phyloP scores from a whole-genome alignment of 179 eudicot genomes.

The Beta corolliflora region DNA sequence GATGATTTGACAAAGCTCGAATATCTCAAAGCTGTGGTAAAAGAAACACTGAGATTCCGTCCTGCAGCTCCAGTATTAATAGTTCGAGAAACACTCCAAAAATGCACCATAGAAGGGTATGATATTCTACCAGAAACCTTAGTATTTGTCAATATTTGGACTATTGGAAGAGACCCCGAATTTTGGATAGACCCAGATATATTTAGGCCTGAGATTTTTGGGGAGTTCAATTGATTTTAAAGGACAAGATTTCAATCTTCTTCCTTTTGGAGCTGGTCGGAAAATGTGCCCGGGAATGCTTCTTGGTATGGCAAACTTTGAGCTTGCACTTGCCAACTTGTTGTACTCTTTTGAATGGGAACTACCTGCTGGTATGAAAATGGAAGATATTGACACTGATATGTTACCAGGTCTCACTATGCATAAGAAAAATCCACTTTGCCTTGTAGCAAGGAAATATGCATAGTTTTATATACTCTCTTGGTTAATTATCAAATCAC shows the following conservation, averaged over 20 bases:
- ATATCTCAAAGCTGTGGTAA: neutral
- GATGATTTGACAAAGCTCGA: conserved; percentile 2
- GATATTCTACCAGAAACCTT: conserved; percentile 7
- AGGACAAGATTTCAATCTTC: conserved; percentile 30
- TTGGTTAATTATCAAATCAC: no score
- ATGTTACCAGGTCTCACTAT: conserved; percentile 15
- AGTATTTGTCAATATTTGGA: neutral
- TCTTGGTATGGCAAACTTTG: conserved; percentile 18
- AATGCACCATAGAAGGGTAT: conserved; percentile 6
- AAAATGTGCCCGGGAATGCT: conserved; percentile 33
- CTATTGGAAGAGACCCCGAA: neutral
- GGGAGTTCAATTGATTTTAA: conserved; percentile 18
- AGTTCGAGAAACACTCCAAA: neutral
- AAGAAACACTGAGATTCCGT: conserved; percentile 1
- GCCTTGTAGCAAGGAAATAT: conserved; percentile 3
- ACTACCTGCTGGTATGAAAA: conserved; percentile 23
- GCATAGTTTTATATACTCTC: neutral
- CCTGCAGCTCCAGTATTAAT: conserved; percentile 1
- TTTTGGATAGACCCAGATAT: neutral
- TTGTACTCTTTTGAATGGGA: conserved; percentile 24
- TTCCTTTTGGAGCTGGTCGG: conserved; percentile 37
- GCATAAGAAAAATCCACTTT: conserved; percentile 26
- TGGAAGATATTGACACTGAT: conserved; percentile 14
- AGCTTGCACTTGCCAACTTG: conserved; percentile 34
- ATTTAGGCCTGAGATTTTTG: neutral